Percentiles rank a stretch among this genome's conserved stretches.
Evolutionary conservation across 305 asterid species (phyloP).

Genomic region (Coffea humblotiana): DNA sequence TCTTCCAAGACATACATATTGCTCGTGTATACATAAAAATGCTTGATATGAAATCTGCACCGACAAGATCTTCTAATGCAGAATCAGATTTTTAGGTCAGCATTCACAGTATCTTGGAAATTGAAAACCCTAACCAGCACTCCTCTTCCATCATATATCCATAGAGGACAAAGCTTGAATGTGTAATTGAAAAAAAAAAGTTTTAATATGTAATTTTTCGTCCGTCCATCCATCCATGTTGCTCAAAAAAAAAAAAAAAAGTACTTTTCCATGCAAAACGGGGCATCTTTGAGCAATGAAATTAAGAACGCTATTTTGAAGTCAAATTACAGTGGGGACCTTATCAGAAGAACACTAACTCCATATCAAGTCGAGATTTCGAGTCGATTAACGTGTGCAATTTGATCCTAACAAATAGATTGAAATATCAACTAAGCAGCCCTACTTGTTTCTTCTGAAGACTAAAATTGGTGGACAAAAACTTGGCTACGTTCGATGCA

Average conservation of each 20-base stretch:
- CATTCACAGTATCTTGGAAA: constrained; percentile 5
- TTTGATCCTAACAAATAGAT: background rate
- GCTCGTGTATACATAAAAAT: background rate
- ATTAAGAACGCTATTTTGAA: background rate
- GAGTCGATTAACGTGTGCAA: background rate
- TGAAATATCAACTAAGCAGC: background rate
- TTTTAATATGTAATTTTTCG: too few species aligned
- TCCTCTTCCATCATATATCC: background rate
- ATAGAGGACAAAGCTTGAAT: background rate
- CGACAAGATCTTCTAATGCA: background rate
- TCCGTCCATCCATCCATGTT: too few species aligned
- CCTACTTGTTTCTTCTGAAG: constrained; percentile 3
- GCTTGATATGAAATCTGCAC: constrained; percentile 2
- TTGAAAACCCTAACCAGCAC: background rate
- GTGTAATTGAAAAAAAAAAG: background rate
- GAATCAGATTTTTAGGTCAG: constrained; percentile 7
- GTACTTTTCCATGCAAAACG: background rate
- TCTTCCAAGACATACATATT: background rate
- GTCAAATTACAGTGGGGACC: constrained; percentile 10
- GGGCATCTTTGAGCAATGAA: constrained; percentile 3
- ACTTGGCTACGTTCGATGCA: background rate
- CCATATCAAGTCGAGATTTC: background rate
- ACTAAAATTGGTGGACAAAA: background rate
- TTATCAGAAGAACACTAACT: background rate
- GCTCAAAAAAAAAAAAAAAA: background rate